Evolutionary conservation across 2,329 filamentous ascomycete genomes (phyloP).

Genomic region (Nemania bipapillata): DNA sequence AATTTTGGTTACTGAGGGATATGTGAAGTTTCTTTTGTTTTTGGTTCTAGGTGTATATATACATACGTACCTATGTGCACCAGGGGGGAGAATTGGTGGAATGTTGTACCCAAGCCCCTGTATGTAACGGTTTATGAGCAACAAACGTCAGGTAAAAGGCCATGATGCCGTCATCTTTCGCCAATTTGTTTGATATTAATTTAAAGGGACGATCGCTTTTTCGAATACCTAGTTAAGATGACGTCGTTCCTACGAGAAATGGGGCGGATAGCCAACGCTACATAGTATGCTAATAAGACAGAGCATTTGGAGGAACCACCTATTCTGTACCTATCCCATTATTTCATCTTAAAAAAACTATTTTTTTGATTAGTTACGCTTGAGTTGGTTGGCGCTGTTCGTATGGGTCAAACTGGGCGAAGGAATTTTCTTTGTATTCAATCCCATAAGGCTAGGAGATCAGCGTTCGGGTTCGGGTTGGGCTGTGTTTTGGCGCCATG

Average conservation of each 20-base stretch:
- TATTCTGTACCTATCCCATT: background rate
- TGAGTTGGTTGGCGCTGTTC: slow-evolving; percentile 23
- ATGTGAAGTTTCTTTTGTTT: background rate
- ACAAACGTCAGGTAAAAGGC: background rate
- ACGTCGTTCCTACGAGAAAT: slow-evolving; percentile 3
- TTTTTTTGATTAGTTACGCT: background rate
- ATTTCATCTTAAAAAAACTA: background rate
- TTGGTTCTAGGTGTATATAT: too few species aligned
- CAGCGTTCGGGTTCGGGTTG: slow-evolving; percentile 12
- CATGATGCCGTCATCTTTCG: slow-evolving; percentile 27
- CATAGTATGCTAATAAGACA: slow-evolving; percentile 25
- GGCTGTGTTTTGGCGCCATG: slow-evolving; percentile 9
- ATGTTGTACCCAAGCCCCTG: background rate
- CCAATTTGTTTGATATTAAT: slow-evolving; percentile 23
- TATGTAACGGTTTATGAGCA: background rate
- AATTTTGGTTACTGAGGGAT: background rate
- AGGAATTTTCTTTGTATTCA: slow-evolving; percentile 32
- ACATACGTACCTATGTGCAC: too few species aligned
- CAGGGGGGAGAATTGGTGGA: background rate
- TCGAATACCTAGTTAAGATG: background rate
- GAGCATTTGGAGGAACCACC: background rate
- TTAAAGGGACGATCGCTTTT: slow-evolving; percentile 17
- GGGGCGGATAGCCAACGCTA: slow-evolving; percentile 1
- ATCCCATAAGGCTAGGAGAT: slow-evolving; percentile 34
- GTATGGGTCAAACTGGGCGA: slow-evolving; percentile 23